These are phyloP conservation scores for Forsythia suspensa DNA, from an alignment of 257 asterid species.

Conservation along the genomic window DNA sequence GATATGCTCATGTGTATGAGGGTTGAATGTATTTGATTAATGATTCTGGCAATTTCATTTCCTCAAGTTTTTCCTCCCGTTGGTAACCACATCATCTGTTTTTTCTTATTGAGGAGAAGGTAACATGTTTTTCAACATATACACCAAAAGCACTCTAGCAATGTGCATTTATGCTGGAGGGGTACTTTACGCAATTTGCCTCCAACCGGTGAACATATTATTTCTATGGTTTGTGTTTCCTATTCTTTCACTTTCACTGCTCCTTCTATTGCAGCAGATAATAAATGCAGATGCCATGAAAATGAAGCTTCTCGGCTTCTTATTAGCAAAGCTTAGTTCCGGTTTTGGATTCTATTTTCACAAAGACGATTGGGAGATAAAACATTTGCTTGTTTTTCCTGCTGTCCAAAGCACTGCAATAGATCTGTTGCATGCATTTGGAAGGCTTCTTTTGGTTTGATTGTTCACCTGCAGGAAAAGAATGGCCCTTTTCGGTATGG, in stretches of 20 bases:
- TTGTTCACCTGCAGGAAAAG: slow-evolving; percentile 84
- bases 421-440: slow-evolving; percentile 76
- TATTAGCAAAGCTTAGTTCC: slow-evolving; percentile 58
- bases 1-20: no score
- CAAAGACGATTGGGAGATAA: slow-evolving; percentile 42
- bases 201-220: slow-evolving; percentile 36
- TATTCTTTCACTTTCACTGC: slow-evolving; percentile 62
- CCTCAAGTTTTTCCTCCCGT: no score
- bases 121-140: no score
- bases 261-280: slow-evolving; percentile 63
- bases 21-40: no score
- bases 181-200: slow-evolving; percentile 60
- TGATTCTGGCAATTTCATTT: no score
- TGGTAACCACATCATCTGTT: no score
- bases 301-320: slow-evolving; percentile 85
- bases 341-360: slow-evolving; percentile 75
- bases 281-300: slow-evolving; percentile 73
- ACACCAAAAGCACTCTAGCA: slow-evolving; percentile 16
- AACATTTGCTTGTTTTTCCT: slow-evolving; percentile 52
- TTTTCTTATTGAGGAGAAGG: no score
- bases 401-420: slow-evolving; percentile 73
- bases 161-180: slow-evolving; percentile 78
- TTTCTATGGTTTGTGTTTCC: slow-evolving; percentile 71
- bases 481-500: slow-evolving; percentile 86
- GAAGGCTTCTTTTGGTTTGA: slow-evolving; percentile 73